phyloP scores from a whole-genome alignment of 805 yeast genomes.

The Debaryomyces castellii region DNA sequence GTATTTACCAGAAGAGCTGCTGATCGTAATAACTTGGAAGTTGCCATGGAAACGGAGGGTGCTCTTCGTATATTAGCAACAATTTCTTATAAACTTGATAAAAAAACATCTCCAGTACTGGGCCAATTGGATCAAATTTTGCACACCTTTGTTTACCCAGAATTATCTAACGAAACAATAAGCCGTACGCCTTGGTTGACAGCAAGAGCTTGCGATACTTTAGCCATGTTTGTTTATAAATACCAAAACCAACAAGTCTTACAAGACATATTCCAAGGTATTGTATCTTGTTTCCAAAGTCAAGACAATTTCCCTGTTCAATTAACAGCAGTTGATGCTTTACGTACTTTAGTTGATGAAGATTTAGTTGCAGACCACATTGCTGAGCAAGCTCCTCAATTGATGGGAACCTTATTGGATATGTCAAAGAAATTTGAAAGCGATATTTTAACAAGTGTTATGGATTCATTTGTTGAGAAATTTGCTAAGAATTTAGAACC shows the following conservation, averaged over 20 bases:
- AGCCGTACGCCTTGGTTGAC: constrained; percentile 39
- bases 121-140: constrained; percentile 41
- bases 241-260: constrained; percentile 34
- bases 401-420: constrained; percentile 43
- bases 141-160: constrained; percentile 40
- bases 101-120: constrained; percentile 33
- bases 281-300: constrained; percentile 38
- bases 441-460: constrained; percentile 42
- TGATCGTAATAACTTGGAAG: constrained; percentile 22
- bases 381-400: constrained; percentile 44
- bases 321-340: constrained; percentile 53
- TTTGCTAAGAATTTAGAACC: constrained; percentile 44
- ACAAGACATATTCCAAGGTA: constrained; percentile 40
- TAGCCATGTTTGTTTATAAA: constrained; percentile 38
- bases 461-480: constrained; percentile 46
- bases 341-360: constrained; percentile 48
- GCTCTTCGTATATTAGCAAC: constrained; percentile 43
- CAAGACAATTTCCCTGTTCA: constrained; percentile 49
- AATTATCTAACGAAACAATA: constrained; percentile 29
- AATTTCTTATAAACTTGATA: constrained; percentile 36
- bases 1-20: constrained; percentile 33
- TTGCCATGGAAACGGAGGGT: constrained; percentile 41
- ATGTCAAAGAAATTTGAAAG: constrained; percentile 45
- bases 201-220: constrained; percentile 47
- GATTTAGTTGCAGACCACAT: constrained; percentile 42